Conservation (phyloP, 2,329 filamentous ascomycete species). For the Pseudocercospora cruenta region DNA sequence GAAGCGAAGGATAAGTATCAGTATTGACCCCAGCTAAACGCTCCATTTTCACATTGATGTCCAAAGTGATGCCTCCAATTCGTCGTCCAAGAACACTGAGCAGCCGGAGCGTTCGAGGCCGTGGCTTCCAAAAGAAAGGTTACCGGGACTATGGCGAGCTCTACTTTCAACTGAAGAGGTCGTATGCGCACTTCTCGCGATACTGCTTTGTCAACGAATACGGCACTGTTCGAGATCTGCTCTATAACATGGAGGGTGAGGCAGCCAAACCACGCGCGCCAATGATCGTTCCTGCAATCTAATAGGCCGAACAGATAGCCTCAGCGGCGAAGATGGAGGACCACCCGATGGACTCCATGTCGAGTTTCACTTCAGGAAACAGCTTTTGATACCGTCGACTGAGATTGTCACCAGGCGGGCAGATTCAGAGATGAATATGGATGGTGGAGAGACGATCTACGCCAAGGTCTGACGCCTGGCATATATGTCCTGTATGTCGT, state of each 20-base stretch:
- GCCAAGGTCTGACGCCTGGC: background rate
- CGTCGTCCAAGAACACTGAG: conserved; percentile 1
- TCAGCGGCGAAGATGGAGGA: conserved; percentile 1
- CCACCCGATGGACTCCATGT: conserved; percentile 8
- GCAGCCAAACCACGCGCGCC: no score
- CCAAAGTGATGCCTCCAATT: background rate
- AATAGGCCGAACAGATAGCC: background rate
- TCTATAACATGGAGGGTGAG: background rate
- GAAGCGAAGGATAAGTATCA: no score
- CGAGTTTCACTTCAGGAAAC: conserved; percentile 8
- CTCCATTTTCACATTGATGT: background rate
- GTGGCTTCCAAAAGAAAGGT: conserved; percentile 8
- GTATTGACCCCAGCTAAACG: no score
- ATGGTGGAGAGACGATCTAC: conserved; percentile 8
- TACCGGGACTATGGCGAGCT: conserved; percentile 10
- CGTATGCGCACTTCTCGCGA: conserved; percentile 11
- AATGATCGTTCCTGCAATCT: background rate
- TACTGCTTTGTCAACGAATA: background rate
- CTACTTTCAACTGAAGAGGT: conserved; percentile 12
- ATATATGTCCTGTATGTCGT: background rate
- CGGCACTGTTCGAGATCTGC: background rate
- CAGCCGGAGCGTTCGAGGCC: conserved; percentile 14
- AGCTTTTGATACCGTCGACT: conserved; percentile 4
- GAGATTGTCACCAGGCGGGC: conserved; percentile 1
- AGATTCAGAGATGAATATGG: background rate